Base-by-base conservation (phyloP, 257 asterid species). In the Cruciata laevipes region DNA sequence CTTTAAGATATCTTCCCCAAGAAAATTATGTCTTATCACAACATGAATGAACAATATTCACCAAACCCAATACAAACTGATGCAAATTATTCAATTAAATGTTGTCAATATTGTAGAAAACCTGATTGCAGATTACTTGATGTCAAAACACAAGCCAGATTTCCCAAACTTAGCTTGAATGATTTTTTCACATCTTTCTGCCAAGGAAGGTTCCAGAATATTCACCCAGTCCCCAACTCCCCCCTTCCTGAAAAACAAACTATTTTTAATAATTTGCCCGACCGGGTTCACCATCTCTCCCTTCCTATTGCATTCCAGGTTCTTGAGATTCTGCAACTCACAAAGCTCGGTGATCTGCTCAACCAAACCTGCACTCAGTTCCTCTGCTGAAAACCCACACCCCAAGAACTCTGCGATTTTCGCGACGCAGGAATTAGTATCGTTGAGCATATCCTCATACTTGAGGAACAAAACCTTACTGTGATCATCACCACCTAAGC, bases 101-200 rank as follows among this genome's bases (percentile, higher is more conserved):
- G 30, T 27, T 27, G 30, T 27, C 30, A 27, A 27, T 2, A 27
- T 27, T 27, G 30, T 27, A 27, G 30, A 27, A 27, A 27, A 27
- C 30, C 1, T 27, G 40, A 5, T 4, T 4, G 40, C 40, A 35
- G 40, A 35, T 35, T 35, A 35, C 9, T 35, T 35, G 40, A 49
- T 49, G 20, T 49, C 20, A 5, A 49, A 49, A 51, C 14, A 10
- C 21, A 51, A 13, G 20, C 57, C 57, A 14, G 57, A 51, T 51
- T 51, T 51, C 7, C 20, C 57, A 8, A 51, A 51, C 57, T 51
- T 51, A 6, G n/a, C 81, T 75, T 0, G 71, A 74, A 51, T 51
- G 4, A 51, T 13, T 13, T 5, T 27, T 51, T 51, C 57, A 12
- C 14, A 3, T 5, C 57, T 14, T 51, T 51, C 7, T 6, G 57